phyloP scores from a whole-genome alignment of 495 filamentous ascomycete species.

The Rusavskia elegans region DNA sequence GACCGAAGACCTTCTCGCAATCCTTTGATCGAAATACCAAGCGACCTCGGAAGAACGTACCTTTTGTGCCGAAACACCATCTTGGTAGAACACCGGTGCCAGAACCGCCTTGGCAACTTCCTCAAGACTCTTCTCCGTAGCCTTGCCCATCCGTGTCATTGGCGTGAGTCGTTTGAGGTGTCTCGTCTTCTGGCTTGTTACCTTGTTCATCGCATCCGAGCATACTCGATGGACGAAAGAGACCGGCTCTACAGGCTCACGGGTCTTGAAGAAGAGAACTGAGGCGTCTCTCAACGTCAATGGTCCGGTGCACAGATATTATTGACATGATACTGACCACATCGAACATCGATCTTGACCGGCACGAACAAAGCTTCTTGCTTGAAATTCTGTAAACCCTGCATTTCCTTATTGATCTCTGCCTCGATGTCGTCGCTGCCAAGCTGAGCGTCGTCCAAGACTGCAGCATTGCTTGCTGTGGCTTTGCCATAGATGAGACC shows the following conservation, averaged over 20 bases:
- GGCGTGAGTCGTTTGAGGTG: constrained; percentile 80
- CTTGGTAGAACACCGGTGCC: constrained; percentile 51
- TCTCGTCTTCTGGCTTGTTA: constrained; percentile 43
- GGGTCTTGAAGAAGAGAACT: constrained; percentile 44
- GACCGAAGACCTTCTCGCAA: too few species aligned
- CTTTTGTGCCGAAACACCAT: constrained; percentile 29
- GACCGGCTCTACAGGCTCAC: constrained; percentile 61
- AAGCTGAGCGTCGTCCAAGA: constrained; percentile 20
- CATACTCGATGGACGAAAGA: constrained; percentile 64
- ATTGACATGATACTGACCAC: constrained; percentile 34
- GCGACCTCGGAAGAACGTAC: constrained; percentile 15
- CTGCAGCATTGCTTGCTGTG: constrained; percentile 16
- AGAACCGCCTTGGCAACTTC: constrained; percentile 59
- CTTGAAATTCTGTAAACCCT: constrained; percentile 37
- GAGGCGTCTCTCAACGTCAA: not conserved
- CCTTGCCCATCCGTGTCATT: constrained; percentile 57
- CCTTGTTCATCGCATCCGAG: constrained; percentile 37
- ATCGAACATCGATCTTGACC: constrained; percentile 60
- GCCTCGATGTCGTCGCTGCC: constrained; percentile 61
- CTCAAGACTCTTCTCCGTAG: constrained; percentile 57
- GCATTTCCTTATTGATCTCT: constrained; percentile 65
- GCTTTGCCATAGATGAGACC: constrained; percentile 36
- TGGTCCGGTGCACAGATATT: constrained; percentile 16
- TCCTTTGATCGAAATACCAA: not conserved
- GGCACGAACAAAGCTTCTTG: constrained; percentile 37